Base-by-base conservation (phyloP, 345 rosid genomes). In the Aquilaria malaccensis region DNA sequence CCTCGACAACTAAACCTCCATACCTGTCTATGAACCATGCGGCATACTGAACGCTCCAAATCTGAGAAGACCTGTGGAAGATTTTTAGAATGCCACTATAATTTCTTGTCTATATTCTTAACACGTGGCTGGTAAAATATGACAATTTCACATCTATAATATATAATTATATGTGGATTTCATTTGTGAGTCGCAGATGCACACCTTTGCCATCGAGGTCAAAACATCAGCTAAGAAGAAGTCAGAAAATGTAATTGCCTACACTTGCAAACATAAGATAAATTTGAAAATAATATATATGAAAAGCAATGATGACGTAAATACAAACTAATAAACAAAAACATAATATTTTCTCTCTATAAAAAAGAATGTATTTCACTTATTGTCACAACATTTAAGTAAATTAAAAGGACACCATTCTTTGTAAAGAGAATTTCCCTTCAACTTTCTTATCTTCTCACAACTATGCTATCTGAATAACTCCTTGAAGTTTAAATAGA, bases 21-120 rank as follows among this genome's bases (percentile, higher is more conserved):
- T 60, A 95, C 97, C 95, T 91, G 97, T 54, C 80, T 77, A 74
- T 95, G 96, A 62, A 88, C 84, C 96, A 95, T 95, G 56, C 99
- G 90, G 76, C 97, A 95, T 11, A 79, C 85, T 33, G 97, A 95
- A 46, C 95, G 97, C 67, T 95, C 96, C 75, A 95, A 66, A 81
- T 95, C 96, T 13, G 96, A 95, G 56, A 95, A 74, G 50, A 91
- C 97, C 99, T 94, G 83, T 45, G 1, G 4, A 30, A 46, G 11
- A 45, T 43, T 46, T 45, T 11, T 45, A 11, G 60, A 10, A 12
- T 53, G 9, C 3, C 29, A 22, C 22, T 22, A 22, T 22, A 22
- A 22, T 22, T 22, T 22, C 52, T 13, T 50, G 4, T 9, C 14
- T 50, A 11, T 50, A 3, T 50, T 9, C 11, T 50, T 11, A 50